Conservation (phyloP, 2,329 filamentous ascomycete genomes). For the Beauveria sp. region DNA sequence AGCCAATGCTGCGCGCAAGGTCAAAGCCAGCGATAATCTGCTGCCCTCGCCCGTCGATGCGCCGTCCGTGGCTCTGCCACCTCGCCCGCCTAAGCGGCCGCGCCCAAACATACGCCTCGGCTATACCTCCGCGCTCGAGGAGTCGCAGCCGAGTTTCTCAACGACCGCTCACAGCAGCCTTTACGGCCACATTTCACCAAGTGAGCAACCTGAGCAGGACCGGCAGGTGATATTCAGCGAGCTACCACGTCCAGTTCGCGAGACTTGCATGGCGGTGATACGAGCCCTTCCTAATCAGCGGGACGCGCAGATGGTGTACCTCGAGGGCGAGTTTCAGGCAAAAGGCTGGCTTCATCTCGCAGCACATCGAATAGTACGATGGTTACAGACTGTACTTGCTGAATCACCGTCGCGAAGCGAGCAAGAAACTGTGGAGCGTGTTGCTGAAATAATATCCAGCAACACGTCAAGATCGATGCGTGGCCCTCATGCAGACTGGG, state of each 20-base stretch:
- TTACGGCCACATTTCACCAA: background rate
- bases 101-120: background rate
- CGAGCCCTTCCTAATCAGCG: constrained; percentile 25
- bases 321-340: constrained; percentile 16
- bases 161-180: background rate
- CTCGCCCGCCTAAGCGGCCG: background rate
- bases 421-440: constrained; percentile 22
- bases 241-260: constrained; percentile 22
- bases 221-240: constrained; percentile 2
- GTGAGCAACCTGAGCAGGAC: background rate
- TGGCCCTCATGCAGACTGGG: constrained; percentile 25
- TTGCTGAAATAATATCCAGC: constrained; percentile 28
- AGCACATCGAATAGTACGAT: constrained; percentile 21
- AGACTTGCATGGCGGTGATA: constrained; percentile 32
- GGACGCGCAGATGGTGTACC: constrained; percentile 16
- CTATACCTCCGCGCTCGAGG: background rate
- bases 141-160: background rate
- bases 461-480: constrained; percentile 30
- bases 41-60: background rate
- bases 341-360: constrained; percentile 27
- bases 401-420: background rate
- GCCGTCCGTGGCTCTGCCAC: background rate
- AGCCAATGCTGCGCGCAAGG: background rate
- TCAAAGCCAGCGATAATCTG: background rate
- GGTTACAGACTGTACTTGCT: constrained; percentile 25